These are phyloP conservation scores for Leersia perrieri DNA, from an alignment of 176 grass and related monocot genomes.

Conservation along the genomic window DNA sequence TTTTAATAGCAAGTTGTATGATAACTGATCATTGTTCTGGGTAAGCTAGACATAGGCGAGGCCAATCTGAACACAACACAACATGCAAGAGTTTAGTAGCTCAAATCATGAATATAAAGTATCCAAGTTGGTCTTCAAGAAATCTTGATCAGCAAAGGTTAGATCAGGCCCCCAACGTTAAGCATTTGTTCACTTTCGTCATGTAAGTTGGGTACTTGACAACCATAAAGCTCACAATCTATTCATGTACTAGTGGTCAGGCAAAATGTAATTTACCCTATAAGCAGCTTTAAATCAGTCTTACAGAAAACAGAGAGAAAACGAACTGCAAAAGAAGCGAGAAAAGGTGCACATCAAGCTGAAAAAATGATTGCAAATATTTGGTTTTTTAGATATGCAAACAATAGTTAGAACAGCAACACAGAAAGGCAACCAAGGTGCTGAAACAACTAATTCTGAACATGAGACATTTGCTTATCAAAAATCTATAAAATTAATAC, in stretches of 20 bases:
- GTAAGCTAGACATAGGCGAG: background rate
- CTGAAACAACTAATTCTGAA: background rate
- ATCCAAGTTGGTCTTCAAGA: background rate
- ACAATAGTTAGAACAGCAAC: background rate
- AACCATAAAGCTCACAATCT: background rate
- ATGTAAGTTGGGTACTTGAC: background rate
- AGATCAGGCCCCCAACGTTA: background rate
- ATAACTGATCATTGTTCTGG: background rate
- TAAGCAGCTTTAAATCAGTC: background rate
- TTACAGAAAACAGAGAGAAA: background rate
- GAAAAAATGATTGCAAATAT: background rate
- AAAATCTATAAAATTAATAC: background rate
- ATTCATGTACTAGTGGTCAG: background rate
- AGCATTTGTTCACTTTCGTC: background rate
- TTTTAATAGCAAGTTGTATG: background rate
- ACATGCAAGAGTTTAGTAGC: background rate
- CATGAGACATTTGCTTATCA: background rate
- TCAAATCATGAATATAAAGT: background rate
- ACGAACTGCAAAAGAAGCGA: background rate
- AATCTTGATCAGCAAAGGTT: background rate
- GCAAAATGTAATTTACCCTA: background rate
- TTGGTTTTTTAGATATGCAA: background rate
- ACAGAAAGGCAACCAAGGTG: background rate
- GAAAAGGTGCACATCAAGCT: background rate
- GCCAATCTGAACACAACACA: background rate